These are phyloP conservation scores for Aureobasidium zeae DNA, from an alignment of 2,329 filamentous ascomycete species.

Conservation along the genomic window DNA sequence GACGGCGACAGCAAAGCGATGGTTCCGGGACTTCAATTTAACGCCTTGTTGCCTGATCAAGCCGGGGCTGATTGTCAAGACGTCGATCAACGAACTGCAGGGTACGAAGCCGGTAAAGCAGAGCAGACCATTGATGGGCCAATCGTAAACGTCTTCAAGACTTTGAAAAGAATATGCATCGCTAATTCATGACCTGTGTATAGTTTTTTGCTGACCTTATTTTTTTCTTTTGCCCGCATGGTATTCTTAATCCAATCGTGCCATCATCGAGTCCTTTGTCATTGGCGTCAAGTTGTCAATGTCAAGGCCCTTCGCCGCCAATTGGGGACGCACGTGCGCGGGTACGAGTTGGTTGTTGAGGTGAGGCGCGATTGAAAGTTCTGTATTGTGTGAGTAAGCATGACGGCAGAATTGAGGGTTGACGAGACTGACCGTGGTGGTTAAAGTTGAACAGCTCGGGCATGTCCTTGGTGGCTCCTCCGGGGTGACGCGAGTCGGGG, in stretches of 20 bases:
- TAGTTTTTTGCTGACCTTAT: slow-evolving; percentile 10
- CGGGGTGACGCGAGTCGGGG: slow-evolving; percentile 86
- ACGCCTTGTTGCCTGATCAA: slow-evolving; percentile 3
- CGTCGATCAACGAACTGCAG: too few species aligned
- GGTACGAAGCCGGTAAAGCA: slow-evolving; percentile 12
- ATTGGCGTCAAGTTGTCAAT: slow-evolving; percentile 90
- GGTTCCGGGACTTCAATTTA: background rate
- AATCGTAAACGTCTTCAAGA: slow-evolving; percentile 4
- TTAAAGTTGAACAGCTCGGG: slow-evolving; percentile 89
- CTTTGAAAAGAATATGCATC: slow-evolving; percentile 16
- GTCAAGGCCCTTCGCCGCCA: slow-evolving; percentile 69
- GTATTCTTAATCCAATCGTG: slow-evolving; percentile 67
- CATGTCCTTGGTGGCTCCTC: slow-evolving; percentile 68
- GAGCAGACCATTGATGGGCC: slow-evolving; percentile 13
- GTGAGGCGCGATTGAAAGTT: slow-evolving; percentile 87
- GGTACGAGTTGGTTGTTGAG: slow-evolving; percentile 87
- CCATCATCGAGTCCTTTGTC: slow-evolving; percentile 93
- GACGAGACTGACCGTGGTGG: slow-evolving; percentile 63
- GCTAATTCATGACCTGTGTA: slow-evolving; percentile 16
- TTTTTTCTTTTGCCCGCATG: background rate
- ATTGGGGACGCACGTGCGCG: slow-evolving; percentile 62
- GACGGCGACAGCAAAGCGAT: slow-evolving; percentile 11
- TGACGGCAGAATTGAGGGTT: slow-evolving; percentile 17
- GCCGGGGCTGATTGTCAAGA: slow-evolving; percentile 2
- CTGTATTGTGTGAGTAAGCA: slow-evolving; percentile 38